Conservation (phyloP, 192 early-diverging fungal genomes). For the Umbelopsis sp. region DNA sequence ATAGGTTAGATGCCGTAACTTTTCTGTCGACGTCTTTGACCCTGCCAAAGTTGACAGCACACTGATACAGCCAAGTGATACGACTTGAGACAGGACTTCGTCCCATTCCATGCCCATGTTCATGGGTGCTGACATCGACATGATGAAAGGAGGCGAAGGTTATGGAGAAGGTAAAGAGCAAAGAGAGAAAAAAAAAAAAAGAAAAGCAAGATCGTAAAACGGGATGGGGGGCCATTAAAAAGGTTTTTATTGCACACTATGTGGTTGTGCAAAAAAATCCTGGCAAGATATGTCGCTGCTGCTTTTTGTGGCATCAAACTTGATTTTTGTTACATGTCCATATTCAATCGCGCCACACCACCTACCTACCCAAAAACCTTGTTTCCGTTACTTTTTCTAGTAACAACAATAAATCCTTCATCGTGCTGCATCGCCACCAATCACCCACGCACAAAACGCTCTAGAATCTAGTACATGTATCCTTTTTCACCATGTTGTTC, state of each 20-base stretch:
- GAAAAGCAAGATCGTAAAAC: neutral
- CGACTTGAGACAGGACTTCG: slow-evolving; percentile 45
- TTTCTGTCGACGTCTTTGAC: slow-evolving; percentile 43
- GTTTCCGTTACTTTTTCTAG: neutral
- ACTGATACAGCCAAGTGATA: slow-evolving; percentile 44
- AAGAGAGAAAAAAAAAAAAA: neutral
- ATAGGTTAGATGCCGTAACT: slow-evolving; percentile 43
- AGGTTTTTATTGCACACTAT: too few species aligned
- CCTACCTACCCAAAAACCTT: neutral
- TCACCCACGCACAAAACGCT: neutral
- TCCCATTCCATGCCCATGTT: slow-evolving; percentile 13
- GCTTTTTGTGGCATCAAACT: slow-evolving; percentile 18
- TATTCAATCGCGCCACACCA: neutral
- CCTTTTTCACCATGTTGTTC: too few species aligned
- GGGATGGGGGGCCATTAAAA: too few species aligned
- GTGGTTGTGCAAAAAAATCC: too few species aligned
- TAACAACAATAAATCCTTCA: neutral
- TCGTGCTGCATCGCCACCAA: neutral
- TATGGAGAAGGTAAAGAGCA: neutral
- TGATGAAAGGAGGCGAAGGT: neutral
- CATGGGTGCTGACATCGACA: neutral
- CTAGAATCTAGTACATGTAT: neutral
- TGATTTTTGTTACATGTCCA: neutral
- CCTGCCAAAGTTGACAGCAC: slow-evolving; percentile 44
- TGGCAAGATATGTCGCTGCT: neutral